Base-by-base conservation (phyloP, 1,284 basidiomycete species). In the Rugosomyces carneus region DNA sequence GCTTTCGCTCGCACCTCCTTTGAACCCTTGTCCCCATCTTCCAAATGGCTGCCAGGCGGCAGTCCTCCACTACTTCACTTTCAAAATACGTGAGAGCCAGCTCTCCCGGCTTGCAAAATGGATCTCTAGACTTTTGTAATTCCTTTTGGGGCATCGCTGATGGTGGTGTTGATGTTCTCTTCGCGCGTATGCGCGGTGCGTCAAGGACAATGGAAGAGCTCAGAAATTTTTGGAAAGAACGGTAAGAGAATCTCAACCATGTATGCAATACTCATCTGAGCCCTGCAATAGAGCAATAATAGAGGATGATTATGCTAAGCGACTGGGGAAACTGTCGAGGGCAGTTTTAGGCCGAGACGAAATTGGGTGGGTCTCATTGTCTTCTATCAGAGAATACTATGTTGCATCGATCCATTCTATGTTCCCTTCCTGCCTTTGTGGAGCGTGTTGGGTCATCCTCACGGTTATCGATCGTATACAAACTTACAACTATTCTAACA, bases 271-370 rank as follows among this genome's bases (percentile, higher is more conserved):
- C n/a, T n/a, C n/a, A n/a, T n/a, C n/a, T n/a, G n/a, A 27, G 29
- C 41, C 42, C 38, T 29, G 32, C 43, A n/a, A n/a, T n/a, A 89
- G 89, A 58, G 81, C 86, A 16, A 55, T 74, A 13, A 92, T 98
- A 52, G 94, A 99, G 64, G 94, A 97, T 56, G 95, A 99, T 27
- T 98, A 97, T 60, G 86, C 94, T 7, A 88, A 89, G 62, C 78
- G 85, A 29, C 64, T 99, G 4, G 70, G 78, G 11, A 89, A 89
- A 63, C 73, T 99, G 16, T 76, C 93, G n/a, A 93, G 90, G 65
- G 62, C 73, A 44, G 60, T 80, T 1, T 70, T 97, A 18, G 93
- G 94, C 3, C 75, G 74, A 48, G 91, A 95, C 58, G 95, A 99
- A 70, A 90, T 93, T 52, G 94, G 92, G 85, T 90, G 54, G 48